Evolutionary conservation across 805 yeast genomes (phyloP).

Genomic region (Sungouiella thailandica): DNA sequence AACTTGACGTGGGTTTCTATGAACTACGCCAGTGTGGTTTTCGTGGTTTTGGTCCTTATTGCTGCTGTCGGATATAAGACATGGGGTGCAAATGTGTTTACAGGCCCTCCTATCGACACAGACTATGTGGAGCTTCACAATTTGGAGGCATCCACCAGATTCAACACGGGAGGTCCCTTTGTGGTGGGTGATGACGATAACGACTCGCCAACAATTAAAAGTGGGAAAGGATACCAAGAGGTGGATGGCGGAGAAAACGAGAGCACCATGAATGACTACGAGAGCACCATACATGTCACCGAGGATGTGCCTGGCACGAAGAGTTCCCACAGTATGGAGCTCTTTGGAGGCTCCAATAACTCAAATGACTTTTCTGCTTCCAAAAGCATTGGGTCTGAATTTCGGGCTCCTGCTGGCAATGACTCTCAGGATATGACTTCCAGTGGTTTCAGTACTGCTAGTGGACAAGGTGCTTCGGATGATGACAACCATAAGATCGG

Average conservation of each 20-base stretch:
- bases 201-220: neutral
- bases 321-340: no score
- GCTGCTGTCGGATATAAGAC: slow-evolving; percentile 47
- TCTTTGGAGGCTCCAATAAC: no score
- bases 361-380: no score
- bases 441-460: no score
- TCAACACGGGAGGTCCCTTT: slow-evolving; percentile 4
- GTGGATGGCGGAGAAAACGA: neutral
- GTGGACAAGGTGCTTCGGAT: no score
- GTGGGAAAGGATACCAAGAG: neutral
- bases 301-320: no score
- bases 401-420: no score
- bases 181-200: slow-evolving; percentile 9
- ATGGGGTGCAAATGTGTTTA: slow-evolving; percentile 62
- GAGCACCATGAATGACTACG: neutral
- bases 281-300: neutral
- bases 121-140: slow-evolving; percentile 37
- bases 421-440: no score
- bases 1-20: slow-evolving; percentile 35
- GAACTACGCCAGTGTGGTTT: slow-evolving; percentile 68
- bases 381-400: no score
- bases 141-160: slow-evolving; percentile 17
- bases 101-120: slow-evolving; percentile 54
- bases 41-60: slow-evolving; percentile 41
- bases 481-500: no score